Conservation (phyloP, 768 basidiomycete species). For the Gymnopilus junonius region DNA sequence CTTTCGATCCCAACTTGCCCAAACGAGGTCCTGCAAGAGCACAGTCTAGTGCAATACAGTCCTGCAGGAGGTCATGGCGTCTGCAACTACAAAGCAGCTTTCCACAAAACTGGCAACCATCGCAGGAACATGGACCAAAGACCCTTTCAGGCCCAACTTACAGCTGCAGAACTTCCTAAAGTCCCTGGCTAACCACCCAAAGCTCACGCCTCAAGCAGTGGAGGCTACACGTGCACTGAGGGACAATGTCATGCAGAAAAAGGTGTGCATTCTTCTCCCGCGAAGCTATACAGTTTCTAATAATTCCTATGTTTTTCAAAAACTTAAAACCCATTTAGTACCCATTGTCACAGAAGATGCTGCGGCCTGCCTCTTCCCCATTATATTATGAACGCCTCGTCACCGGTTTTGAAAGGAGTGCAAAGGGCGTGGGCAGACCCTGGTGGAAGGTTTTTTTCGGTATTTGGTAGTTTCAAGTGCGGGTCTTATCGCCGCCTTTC, state of each 20-base stretch:
- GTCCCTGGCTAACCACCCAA: conserved; percentile 71
- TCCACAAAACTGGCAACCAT: conserved; percentile 56
- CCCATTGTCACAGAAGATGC: conserved; percentile 62
- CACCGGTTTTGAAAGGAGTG: conserved; percentile 77
- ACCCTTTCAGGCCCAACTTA: conserved; percentile 78
- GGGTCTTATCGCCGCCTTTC: not conserved
- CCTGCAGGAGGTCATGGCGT: conserved; percentile 17
- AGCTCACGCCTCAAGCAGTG: conserved; percentile 64
- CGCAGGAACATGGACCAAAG: conserved; percentile 66
- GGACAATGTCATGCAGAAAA: conserved; percentile 59
- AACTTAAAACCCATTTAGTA: conserved; percentile 48
- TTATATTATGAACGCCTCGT: conserved; percentile 73
- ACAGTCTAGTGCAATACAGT: not conserved
- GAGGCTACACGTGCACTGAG: conserved; percentile 59
- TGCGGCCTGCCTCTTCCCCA: conserved; percentile 74
- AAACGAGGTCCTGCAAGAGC: not conserved
- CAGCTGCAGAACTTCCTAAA: conserved; percentile 70
- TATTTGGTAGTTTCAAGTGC: conserved; percentile 56
- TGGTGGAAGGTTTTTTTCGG: conserved; percentile 87
- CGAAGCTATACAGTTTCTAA: conserved; percentile 24
- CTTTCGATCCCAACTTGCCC: not conserved
- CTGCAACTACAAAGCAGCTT: conserved; percentile 30
- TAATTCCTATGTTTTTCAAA: conserved; percentile 3
- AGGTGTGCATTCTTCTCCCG: conserved; percentile 55
- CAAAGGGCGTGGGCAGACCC: conserved; percentile 75